Conservation (phyloP, 495 filamentous ascomycete species). For the Cercophora samala region DNA sequence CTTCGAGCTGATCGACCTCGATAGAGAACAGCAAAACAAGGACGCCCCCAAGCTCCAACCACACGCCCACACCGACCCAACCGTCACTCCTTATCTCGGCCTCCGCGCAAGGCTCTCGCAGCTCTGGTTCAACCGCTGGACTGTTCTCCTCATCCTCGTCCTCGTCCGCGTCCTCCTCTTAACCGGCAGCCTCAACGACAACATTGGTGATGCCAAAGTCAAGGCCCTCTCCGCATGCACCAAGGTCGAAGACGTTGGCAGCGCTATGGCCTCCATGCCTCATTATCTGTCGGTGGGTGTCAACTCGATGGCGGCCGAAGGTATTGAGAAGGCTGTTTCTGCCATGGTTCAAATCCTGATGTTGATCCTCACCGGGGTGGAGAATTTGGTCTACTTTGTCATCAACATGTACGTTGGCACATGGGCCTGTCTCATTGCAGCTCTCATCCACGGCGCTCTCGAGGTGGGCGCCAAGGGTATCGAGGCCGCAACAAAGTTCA, state of each 20-base stretch:
- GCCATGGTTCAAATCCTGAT: slow-evolving; percentile 72
- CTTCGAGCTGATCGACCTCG: slow-evolving; percentile 27
- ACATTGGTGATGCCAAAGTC: slow-evolving; percentile 68
- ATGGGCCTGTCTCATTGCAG: slow-evolving; percentile 79
- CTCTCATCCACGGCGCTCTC: slow-evolving; percentile 74
- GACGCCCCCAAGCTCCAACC: slow-evolving; percentile 16
- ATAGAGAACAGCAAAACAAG: neutral
- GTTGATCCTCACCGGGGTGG: slow-evolving; percentile 75
- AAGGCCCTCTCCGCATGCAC: slow-evolving; percentile 87
- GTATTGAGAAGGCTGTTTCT: slow-evolving; percentile 72
- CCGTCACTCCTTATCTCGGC: slow-evolving; percentile 88
- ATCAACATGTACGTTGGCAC: slow-evolving; percentile 86
- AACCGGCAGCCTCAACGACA: slow-evolving; percentile 61
- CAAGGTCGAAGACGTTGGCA: slow-evolving; percentile 89
- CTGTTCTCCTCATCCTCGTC: slow-evolving; percentile 79
- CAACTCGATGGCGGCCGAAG: slow-evolving; percentile 75
- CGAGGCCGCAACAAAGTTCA: slow-evolving; percentile 63
- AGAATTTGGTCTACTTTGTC: slow-evolving; percentile 83
- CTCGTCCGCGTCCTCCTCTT: slow-evolving; percentile 77
- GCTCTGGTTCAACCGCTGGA: slow-evolving; percentile 97
- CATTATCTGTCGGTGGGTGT: slow-evolving; percentile 85
- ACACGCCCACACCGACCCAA: slow-evolving; percentile 30
- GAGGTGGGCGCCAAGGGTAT: slow-evolving; percentile 64
- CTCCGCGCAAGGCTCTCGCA: slow-evolving; percentile 86
- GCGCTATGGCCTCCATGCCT: slow-evolving; percentile 95